Conservation (phyloP, 2,329 filamentous ascomycete genomes). For the Aaosphaeria pasadenensis region DNA sequence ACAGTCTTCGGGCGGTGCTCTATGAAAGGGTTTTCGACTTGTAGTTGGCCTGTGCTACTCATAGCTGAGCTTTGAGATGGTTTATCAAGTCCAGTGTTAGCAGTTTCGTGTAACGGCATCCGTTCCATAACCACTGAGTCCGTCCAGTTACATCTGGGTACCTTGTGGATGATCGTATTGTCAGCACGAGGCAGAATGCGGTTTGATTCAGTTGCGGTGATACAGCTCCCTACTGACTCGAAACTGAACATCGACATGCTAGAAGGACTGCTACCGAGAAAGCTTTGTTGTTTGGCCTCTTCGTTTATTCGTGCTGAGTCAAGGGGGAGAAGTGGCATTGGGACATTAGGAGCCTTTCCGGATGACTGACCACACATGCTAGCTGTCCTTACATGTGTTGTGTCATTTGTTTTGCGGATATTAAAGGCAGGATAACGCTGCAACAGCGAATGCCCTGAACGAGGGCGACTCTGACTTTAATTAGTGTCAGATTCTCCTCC, state of each 20-base stretch:
- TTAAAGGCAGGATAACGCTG: constrained; percentile 25
- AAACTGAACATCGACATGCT: constrained; percentile 39
- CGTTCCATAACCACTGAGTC: constrained; percentile 29
- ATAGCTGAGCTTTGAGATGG: constrained; percentile 10
- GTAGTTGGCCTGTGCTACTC: constrained; percentile 7
- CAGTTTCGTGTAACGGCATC: constrained; percentile 23
- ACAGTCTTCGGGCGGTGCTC: constrained; percentile 4
- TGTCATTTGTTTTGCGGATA: constrained; percentile 4
- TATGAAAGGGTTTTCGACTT: constrained; percentile 3
- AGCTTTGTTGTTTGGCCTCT: constrained; percentile 14
- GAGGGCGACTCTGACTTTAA: constrained; percentile 16
- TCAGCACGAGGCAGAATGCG: constrained; percentile 25
- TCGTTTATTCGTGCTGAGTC: constrained; percentile 25
- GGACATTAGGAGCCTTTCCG: constrained; percentile 39
- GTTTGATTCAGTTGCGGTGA: constrained; percentile 36
- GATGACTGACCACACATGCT: constrained; percentile 23
- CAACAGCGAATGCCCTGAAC: constrained; percentile 24
- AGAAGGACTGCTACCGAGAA: constrained; percentile 31
- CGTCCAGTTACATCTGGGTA: constrained; percentile 33
- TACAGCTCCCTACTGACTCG: constrained; percentile 41
- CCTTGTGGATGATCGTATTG: constrained; percentile 30
- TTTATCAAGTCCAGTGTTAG: constrained; percentile 17
- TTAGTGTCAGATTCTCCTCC: constrained; percentile 7
- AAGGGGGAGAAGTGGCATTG: constrained; percentile 44
- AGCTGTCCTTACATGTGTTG: constrained; percentile 19